Percentiles rank a stretch among this genome's conserved stretches.
Conservation (phyloP, 2,329 filamentous ascomycete species). For the Chaetomium globosum region DNA sequence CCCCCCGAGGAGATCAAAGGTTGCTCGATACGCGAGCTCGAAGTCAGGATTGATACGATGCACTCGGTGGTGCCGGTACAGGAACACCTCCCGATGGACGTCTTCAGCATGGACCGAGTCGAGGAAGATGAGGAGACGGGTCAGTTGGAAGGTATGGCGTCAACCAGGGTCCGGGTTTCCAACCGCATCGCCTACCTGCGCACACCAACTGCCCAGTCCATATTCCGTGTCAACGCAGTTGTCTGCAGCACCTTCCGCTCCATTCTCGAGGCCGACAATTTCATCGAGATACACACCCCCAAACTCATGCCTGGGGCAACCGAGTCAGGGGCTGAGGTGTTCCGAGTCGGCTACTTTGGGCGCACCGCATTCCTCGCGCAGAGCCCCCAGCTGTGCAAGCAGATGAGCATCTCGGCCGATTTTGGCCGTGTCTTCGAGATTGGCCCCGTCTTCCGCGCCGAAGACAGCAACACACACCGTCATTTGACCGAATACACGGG, state of each 20-base stretch:
- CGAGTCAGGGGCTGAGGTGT: slow-evolving; percentile 88
- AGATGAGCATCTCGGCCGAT: slow-evolving; percentile 88
- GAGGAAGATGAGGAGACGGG: slow-evolving; percentile 43
- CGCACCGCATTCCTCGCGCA: slow-evolving; percentile 86
- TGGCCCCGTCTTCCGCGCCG: slow-evolving; percentile 86
- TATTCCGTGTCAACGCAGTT: slow-evolving; percentile 83
- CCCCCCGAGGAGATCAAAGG: slow-evolving; percentile 71
- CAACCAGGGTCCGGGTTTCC: slow-evolving; percentile 67
- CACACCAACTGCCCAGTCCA: slow-evolving; percentile 81
- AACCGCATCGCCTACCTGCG: slow-evolving; percentile 84
- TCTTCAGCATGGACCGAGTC: slow-evolving; percentile 51
- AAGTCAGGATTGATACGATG: slow-evolving; percentile 67
- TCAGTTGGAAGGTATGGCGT: slow-evolving; percentile 62
- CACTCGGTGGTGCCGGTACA: slow-evolving; percentile 55
- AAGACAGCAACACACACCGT: slow-evolving; percentile 93
- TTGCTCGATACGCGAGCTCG: slow-evolving; percentile 73
- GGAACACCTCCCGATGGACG: slow-evolving; percentile 54
- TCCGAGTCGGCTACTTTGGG: slow-evolving; percentile 89
- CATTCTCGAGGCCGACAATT: slow-evolving; percentile 72
- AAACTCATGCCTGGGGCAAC: slow-evolving; percentile 89
- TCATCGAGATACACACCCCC: slow-evolving; percentile 92
- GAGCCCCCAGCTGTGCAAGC: slow-evolving; percentile 88
- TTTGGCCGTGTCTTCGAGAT: slow-evolving; percentile 89
- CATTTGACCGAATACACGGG: slow-evolving; percentile 95
- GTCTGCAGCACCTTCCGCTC: slow-evolving; percentile 79